phyloP scores from a whole-genome alignment of 352 stramenopile species.

The Phytophthora rubi region DNA sequence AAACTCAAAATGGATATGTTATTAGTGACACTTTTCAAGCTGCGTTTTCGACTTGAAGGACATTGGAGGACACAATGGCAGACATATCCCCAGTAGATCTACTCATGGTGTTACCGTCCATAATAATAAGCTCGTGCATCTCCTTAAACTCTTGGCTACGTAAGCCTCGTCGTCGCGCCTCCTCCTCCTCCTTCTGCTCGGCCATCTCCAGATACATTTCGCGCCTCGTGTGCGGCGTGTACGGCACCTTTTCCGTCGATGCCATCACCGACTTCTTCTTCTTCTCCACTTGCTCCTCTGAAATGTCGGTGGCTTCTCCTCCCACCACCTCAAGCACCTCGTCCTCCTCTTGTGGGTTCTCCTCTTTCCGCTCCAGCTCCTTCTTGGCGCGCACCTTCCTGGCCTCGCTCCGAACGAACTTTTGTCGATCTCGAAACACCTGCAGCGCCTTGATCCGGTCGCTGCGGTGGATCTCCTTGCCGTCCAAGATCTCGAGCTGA shows the following conservation, averaged over 20 bases:
- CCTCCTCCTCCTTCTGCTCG: slow-evolving; percentile 93
- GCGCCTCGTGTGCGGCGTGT: slow-evolving; percentile 64
- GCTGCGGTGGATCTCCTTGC: slow-evolving; percentile 87
- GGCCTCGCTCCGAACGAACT: slow-evolving; percentile 45
- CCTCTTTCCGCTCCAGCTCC: slow-evolving; percentile 15
- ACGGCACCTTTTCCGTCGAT: slow-evolving; percentile 66
- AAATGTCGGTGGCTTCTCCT: slow-evolving; percentile 53
- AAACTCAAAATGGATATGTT: too few relatives aligned
- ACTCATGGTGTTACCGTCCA: too few relatives aligned
- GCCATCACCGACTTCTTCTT: slow-evolving; percentile 49
- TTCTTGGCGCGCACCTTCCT: slow-evolving; percentile 31
- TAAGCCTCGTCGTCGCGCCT: slow-evolving; percentile 74
- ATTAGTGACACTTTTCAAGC: too few relatives aligned
- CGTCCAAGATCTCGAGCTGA: slow-evolving; percentile 88
- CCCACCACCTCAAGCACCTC: slow-evolving; percentile 49
- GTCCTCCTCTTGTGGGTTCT: slow-evolving; percentile 28
- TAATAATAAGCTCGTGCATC: too few relatives aligned
- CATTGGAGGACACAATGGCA: too few relatives aligned
- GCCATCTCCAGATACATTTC: slow-evolving; percentile 94
- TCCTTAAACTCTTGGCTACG: too few relatives aligned
- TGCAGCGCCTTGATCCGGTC: slow-evolving; percentile 90
- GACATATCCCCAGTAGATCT: too few relatives aligned
- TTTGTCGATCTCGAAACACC: slow-evolving; percentile 61
- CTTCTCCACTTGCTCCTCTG: slow-evolving; percentile 5
- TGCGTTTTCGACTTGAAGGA: too few relatives aligned